Evolutionary conservation across 768 basidiomycete genomes (phyloP).

Genomic region (Astraeus odoratus): DNA sequence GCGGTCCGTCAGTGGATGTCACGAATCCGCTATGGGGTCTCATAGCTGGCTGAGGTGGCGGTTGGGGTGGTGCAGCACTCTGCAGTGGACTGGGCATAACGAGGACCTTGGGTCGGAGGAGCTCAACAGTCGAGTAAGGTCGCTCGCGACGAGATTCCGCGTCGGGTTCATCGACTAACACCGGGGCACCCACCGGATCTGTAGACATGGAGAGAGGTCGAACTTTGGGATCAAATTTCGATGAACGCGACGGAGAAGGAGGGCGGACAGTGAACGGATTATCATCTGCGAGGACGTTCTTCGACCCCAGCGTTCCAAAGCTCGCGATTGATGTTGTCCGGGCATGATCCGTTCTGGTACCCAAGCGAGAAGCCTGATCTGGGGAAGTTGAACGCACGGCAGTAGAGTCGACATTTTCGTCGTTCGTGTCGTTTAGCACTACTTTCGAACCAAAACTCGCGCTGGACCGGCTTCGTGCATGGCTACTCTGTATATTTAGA

Average conservation of each 20-base stretch:
- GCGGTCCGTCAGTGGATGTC: slow-evolving; percentile 62
- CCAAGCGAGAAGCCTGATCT: slow-evolving; percentile 35
- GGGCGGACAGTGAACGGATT: slow-evolving; percentile 68
- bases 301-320: slow-evolving; percentile 32
- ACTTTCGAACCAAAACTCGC: slow-evolving; percentile 45
- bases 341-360: slow-evolving; percentile 32
- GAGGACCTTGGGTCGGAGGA: slow-evolving; percentile 85
- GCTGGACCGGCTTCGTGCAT: slow-evolving; percentile 43
- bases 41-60: slow-evolving; percentile 27
- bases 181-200: slow-evolving; percentile 58
- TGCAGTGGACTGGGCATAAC: slow-evolving; percentile 92
- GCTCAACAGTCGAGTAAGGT: slow-evolving; percentile 66
- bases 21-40: slow-evolving; percentile 53
- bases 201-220: slow-evolving; percentile 57
- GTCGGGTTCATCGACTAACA: slow-evolving; percentile 48
- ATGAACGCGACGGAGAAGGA: slow-evolving; percentile 52
- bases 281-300: slow-evolving; percentile 33
- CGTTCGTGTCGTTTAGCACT: slow-evolving; percentile 34
- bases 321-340: slow-evolving; percentile 42
- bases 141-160: slow-evolving; percentile 37
- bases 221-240: slow-evolving; percentile 80
- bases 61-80: slow-evolving; percentile 26
- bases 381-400: slow-evolving; percentile 31
- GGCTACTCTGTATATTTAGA: slow-evolving; percentile 27
- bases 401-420: slow-evolving; percentile 29